Evolutionary conservation across 164 flowering plant genomes (phyloP).

Genomic region (Amborella trichopoda): DNA sequence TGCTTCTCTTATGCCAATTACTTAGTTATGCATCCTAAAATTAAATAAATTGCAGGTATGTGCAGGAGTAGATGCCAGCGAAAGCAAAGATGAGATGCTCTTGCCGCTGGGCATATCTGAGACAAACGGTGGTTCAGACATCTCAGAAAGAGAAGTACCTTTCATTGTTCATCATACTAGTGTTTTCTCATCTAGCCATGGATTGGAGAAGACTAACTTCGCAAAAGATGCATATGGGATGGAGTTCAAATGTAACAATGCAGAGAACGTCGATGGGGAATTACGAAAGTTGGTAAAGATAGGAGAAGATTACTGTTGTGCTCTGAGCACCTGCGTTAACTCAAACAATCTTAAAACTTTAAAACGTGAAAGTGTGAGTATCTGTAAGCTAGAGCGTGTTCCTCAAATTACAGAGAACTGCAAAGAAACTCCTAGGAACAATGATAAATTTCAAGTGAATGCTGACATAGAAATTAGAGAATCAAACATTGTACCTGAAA

Average conservation of each 20-base stretch:
- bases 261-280: not conserved
- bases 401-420: not conserved
- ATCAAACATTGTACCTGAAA: too few species aligned
- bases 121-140: not conserved
- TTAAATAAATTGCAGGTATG: constrained; percentile 19
- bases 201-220: constrained; percentile 3
- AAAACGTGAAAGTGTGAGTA: constrained; percentile 1
- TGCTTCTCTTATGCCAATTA: not conserved
- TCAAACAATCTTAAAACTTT: not conserved
- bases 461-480: not conserved
- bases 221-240: constrained; percentile 3
- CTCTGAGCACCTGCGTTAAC: constrained; percentile 3
- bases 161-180: constrained; percentile 5
- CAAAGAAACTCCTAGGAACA: constrained; percentile 4
- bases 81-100: constrained; percentile 7
- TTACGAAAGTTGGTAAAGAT: constrained; percentile 2
- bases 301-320: not conserved
- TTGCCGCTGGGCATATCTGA: constrained; percentile 4
- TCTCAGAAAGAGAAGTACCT: constrained; percentile 2
- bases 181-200: constrained; percentile 2
- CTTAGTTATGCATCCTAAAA: too few species aligned
- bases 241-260: constrained; percentile 1
- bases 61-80: constrained; percentile 4
- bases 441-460: not conserved
- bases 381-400: constrained; percentile 1